These are phyloP conservation scores for Populus ilicifolia DNA, from an alignment of 345 rosid species.

Conservation along the genomic window DNA sequence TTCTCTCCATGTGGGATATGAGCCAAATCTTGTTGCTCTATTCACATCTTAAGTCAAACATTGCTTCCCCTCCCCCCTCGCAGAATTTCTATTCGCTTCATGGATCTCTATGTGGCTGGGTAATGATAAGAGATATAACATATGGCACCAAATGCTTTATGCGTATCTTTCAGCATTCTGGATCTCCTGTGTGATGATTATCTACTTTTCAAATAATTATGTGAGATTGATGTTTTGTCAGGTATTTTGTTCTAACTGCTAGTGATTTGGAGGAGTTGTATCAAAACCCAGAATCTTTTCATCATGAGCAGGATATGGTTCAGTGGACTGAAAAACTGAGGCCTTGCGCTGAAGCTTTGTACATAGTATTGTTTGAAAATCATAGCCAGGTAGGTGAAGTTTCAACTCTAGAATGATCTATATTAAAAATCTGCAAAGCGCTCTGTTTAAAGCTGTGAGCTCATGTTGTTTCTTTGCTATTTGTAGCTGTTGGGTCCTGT, in stretches of 20 bases:
- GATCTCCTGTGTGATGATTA: no score
- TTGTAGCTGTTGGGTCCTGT: slow-evolving; percentile 81
- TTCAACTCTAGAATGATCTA: slow-evolving; percentile 7
- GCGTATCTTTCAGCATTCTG: not conserved
- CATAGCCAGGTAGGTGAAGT: slow-evolving; percentile 78
- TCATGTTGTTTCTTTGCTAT: slow-evolving; percentile 21
- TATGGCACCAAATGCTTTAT: not conserved
- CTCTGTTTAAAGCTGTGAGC: slow-evolving; percentile 16
- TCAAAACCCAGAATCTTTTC: slow-evolving; percentile 91
- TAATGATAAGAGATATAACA: not conserved
- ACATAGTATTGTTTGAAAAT: slow-evolving; percentile 94
- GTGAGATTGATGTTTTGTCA: slow-evolving; percentile 20
- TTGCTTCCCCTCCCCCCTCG: no score
- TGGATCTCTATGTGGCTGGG: no score
- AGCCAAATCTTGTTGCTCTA: no score
- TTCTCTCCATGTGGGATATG: no score
- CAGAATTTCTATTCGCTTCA: no score
- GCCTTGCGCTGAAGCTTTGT: slow-evolving; percentile 98
- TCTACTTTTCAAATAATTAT: not conserved
- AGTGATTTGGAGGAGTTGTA: slow-evolving; percentile 91
- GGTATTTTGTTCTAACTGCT: slow-evolving; percentile 89
- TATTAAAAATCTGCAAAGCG: not conserved
- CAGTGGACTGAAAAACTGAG: slow-evolving; percentile 96
- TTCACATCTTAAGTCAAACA: no score
- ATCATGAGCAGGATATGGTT: slow-evolving; percentile 98